Conservation (phyloP, 1,284 basidiomycete species). For the Polyporus tsugae region DNA sequence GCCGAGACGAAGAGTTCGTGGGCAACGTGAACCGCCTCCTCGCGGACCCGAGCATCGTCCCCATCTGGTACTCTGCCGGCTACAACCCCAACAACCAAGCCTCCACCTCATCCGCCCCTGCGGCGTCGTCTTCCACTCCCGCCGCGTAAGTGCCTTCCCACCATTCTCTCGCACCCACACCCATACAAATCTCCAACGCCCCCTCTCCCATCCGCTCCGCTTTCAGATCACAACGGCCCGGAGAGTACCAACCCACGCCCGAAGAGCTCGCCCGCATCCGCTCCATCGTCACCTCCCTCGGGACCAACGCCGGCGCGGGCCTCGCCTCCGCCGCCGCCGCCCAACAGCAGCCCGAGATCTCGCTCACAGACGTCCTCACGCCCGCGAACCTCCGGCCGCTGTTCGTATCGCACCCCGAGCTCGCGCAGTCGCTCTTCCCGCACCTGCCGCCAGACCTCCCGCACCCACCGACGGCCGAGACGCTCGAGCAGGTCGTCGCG, state of each 20-base stretch:
- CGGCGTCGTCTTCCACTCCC: slow-evolving; percentile 28
- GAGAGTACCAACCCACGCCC: slow-evolving; percentile 32
- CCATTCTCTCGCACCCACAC: neutral
- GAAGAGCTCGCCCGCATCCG: slow-evolving; percentile 40
- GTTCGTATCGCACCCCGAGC: slow-evolving; percentile 70
- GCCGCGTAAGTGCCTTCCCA: slow-evolving; percentile 30
- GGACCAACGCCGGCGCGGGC: slow-evolving; percentile 18
- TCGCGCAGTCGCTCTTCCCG: slow-evolving; percentile 75
- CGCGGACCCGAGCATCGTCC: slow-evolving; percentile 65
- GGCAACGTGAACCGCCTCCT: slow-evolving; percentile 74
- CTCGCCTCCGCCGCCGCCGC: slow-evolving; percentile 7
- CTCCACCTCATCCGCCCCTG: slow-evolving; percentile 48
- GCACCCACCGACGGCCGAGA: slow-evolving; percentile 67
- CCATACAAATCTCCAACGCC: neutral
- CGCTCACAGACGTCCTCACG: slow-evolving; percentile 77
- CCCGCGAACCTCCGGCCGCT: slow-evolving; percentile 73
- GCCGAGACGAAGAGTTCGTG: slow-evolving; percentile 74
- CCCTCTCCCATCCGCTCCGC: neutral
- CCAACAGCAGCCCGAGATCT: slow-evolving; percentile 55
- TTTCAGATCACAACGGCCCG: slow-evolving; percentile 29
- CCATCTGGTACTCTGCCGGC: slow-evolving; percentile 59
- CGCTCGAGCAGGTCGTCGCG: slow-evolving; percentile 60
- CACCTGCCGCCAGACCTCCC: slow-evolving; percentile 80
- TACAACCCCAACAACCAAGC: slow-evolving; percentile 35
- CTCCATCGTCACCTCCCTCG: slow-evolving; percentile 38